A percentile compares a stretch with the other conserved stretches of the same genome.
Evolutionary conservation across 441 rosid genomes (phyloP).

Genomic region (Populus hybrid): DNA sequence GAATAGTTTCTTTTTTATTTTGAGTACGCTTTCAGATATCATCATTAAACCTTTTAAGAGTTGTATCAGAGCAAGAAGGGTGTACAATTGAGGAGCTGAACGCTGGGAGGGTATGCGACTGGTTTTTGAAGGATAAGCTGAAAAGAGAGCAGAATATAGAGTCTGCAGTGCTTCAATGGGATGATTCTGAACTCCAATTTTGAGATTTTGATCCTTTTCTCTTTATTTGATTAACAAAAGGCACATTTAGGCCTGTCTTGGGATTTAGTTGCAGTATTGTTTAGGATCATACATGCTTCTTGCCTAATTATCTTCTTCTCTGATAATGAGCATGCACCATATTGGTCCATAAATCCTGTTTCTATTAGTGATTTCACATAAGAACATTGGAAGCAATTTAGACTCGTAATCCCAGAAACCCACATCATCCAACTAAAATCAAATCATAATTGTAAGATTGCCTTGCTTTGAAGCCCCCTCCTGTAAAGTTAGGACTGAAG

Average conservation of each 20-base stretch:
- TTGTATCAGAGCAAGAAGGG: conserved; percentile 75
- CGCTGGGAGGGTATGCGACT: conserved; percentile 75
- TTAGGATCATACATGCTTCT: background rate
- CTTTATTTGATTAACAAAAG: background rate
- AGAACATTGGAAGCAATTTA: too few relatives aligned
- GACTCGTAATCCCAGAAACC: background rate
- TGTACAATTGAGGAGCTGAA: conserved; percentile 80
- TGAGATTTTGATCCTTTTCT: conserved; percentile 12
- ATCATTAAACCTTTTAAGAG: conserved; percentile 66
- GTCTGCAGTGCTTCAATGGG: conserved; percentile 89
- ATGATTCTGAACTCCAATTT: conserved; percentile 57
- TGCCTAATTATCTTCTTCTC: background rate
- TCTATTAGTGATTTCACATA: too few relatives aligned
- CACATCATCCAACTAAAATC: background rate
- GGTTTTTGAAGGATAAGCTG: conserved; percentile 77
- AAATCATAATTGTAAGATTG: too few relatives aligned
- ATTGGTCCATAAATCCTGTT: too few relatives aligned
- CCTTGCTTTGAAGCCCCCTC: too few relatives aligned
- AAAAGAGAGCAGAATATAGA: conserved; percentile 64
- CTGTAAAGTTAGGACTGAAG: too few relatives aligned
- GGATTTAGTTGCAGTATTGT: background rate
- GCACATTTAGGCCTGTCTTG: background rate
- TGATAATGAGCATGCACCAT: too few relatives aligned
- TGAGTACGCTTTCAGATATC: conserved; percentile 51
- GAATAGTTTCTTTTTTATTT: background rate